phyloP scores from a whole-genome alignment of 805 yeast species.

The Wickerhamiella hasegawae region DNA sequence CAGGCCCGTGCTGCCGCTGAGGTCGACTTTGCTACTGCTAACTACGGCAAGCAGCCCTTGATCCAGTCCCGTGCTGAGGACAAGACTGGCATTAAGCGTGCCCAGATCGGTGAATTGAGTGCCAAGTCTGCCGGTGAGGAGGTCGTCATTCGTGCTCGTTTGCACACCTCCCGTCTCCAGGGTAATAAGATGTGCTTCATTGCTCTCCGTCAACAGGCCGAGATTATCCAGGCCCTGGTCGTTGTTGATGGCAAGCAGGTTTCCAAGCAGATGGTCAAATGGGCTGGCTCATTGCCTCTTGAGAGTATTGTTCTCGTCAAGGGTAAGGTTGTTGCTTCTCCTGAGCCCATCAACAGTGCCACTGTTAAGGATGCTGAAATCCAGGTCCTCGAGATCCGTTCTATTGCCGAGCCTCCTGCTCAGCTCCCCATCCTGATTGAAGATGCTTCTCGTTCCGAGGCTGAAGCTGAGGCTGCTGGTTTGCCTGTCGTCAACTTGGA shows the following conservation, averaged over 20 bases:
- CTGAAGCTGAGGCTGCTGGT: conserved; percentile 61
- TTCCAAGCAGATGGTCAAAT: conserved; percentile 92
- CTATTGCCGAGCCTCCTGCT: conserved; percentile 78
- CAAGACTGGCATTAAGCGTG: conserved; percentile 51
- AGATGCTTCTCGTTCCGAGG: conserved; percentile 93
- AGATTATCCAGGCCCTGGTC: conserved; percentile 68
- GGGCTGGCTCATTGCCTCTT: conserved; percentile 72
- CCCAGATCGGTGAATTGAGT: conserved; percentile 32
- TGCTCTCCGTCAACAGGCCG: conserved; percentile 80
- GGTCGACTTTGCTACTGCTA: conserved; percentile 70
- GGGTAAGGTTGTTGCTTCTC: conserved; percentile 72
- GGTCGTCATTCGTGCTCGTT: conserved; percentile 81
- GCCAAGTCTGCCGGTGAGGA: conserved; percentile 54
- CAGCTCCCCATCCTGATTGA: conserved; percentile 89
- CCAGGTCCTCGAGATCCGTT: conserved; percentile 51
- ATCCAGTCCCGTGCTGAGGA: conserved; percentile 45
- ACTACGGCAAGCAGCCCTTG: conserved; percentile 82
- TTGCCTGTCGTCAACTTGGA: conserved; percentile 91
- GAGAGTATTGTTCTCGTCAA: conserved; percentile 87
- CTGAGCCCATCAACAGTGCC: conserved; percentile 75
- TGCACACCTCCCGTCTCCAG: conserved; percentile 86
- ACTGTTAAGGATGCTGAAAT: conserved; percentile 86
- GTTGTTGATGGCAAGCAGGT: conserved; percentile 57
- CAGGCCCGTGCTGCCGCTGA: conserved; percentile 65
- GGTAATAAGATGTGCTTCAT: conserved; percentile 89